These are phyloP conservation scores for Colletotrichum acutatum DNA, from an alignment of 2,329 filamentous ascomycete genomes.

Conservation along the genomic window DNA sequence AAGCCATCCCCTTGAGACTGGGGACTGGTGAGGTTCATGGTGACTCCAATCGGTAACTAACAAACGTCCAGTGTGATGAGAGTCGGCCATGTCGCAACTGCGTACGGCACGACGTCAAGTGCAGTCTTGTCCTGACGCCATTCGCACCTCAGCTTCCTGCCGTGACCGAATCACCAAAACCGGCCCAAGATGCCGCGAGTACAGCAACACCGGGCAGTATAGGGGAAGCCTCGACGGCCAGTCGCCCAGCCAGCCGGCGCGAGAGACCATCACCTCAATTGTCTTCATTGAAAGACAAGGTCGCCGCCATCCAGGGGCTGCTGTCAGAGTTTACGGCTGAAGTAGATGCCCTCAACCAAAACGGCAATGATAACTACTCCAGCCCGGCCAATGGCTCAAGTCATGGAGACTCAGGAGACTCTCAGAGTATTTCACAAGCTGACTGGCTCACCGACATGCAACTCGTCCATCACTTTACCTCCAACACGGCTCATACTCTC, in stretches of 20 bases:
- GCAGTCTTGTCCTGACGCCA: conserved; percentile 23
- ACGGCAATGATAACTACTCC: not conserved
- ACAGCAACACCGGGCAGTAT: conserved; percentile 22
- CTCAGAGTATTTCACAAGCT: not conserved
- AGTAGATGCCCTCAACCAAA: conserved; percentile 17
- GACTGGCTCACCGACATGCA: conserved; percentile 31
- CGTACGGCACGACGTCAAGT: conserved; percentile 30
- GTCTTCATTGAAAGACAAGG: conserved; percentile 21
- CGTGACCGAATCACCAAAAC: conserved; percentile 25
- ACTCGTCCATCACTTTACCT: conserved; percentile 27
- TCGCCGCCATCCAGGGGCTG: conserved; percentile 25
- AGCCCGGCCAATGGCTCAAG: not conserved
- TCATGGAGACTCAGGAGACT: not conserved
- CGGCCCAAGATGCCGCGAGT: conserved; percentile 6
- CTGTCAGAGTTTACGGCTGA: conserved; percentile 25
- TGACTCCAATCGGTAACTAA: not conserved
- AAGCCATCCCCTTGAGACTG: not conserved
- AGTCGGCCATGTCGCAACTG: conserved; percentile 31
- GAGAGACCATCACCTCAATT: conserved; percentile 16
- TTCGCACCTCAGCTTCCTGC: conserved; percentile 15
- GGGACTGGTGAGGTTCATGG: too few relatives aligned
- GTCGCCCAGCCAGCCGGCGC: conserved; percentile 12
- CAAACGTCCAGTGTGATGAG: conserved; percentile 27
- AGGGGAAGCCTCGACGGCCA: conserved; percentile 16
- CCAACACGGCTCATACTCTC: conserved; percentile 19